Evolutionary conservation across 2,329 filamentous ascomycete genomes (phyloP).

Genomic region (Fusarium fujikuroi): DNA sequence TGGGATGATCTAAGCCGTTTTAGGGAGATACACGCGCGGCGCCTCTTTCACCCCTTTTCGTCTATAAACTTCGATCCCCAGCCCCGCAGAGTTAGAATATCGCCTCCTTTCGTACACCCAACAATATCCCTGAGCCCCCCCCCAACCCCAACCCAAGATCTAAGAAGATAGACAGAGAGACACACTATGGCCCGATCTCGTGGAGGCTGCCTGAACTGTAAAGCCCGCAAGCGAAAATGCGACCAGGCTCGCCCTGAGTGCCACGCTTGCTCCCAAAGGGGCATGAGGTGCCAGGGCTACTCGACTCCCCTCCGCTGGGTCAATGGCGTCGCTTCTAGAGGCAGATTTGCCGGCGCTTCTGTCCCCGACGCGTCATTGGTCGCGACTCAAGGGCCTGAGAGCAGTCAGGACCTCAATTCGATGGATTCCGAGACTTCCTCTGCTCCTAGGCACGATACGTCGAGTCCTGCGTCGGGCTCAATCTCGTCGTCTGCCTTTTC

Average conservation of each 20-base stretch:
- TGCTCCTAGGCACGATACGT: slow-evolving; percentile 9
- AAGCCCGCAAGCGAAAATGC: slow-evolving; percentile 41
- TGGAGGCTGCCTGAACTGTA: slow-evolving; percentile 43
- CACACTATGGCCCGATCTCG: slow-evolving; percentile 37
- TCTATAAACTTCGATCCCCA: slow-evolving; percentile 32
- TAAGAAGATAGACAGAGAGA: neutral
- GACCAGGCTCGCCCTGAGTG: slow-evolving; percentile 39
- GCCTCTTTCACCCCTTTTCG: slow-evolving; percentile 42
- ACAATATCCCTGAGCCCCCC: neutral
- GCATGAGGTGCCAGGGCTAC: slow-evolving; percentile 39
- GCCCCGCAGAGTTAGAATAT: neutral
- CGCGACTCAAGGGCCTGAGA: neutral
- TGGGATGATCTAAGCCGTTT: neutral
- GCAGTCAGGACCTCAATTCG: neutral
- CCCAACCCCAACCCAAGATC: neutral
- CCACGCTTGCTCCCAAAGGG: slow-evolving; percentile 32
- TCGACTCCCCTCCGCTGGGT: slow-evolving; percentile 39
- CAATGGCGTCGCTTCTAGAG: slow-evolving; percentile 41
- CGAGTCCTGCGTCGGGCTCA: slow-evolving; percentile 11
- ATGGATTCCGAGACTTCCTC: slow-evolving; percentile 15
- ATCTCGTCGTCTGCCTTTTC: slow-evolving; percentile 13
- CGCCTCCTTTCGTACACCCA: neutral
- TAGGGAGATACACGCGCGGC: slow-evolving; percentile 34
- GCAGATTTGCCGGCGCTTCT: slow-evolving; percentile 38
- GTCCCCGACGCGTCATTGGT: slow-evolving; percentile 24